Conservation (phyloP, 352 stramenopile genomes). For the Pythium monospermum region DNA sequence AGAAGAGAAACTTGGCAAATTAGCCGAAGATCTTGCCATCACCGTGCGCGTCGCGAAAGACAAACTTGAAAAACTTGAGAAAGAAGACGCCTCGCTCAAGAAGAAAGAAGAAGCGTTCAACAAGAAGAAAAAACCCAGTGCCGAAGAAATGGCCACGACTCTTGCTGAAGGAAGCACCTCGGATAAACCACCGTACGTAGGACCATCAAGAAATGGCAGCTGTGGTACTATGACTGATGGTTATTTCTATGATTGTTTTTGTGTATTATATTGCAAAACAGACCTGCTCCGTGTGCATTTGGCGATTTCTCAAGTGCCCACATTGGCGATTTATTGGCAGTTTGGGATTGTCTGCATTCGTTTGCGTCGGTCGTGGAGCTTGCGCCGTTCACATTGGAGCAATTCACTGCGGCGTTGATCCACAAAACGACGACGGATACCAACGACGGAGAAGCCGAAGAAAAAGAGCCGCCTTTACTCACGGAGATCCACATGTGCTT, state of each 20-base stretch:
- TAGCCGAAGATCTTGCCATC: slow-evolving; percentile 76
- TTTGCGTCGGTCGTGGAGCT: slow-evolving; percentile 66
- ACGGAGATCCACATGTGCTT: slow-evolving; percentile 84
- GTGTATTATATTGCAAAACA: slow-evolving; percentile 11
- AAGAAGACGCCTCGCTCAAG: slow-evolving; percentile 67
- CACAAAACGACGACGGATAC: no score
- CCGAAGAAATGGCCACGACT: slow-evolving; percentile 47
- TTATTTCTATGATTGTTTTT: slow-evolving; percentile 1
- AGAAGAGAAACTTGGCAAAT: slow-evolving; percentile 76
- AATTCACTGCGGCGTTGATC: slow-evolving; percentile 50
- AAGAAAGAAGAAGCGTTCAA: slow-evolving; percentile 81
- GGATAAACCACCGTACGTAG: slow-evolving; percentile 67
- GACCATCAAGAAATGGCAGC: no score
- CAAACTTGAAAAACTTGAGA: slow-evolving; percentile 83
- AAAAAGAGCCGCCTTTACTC: slow-evolving; percentile 42
- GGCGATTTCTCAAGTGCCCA: slow-evolving; percentile 36
- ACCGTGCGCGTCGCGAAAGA: slow-evolving; percentile 74
- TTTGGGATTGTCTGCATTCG: slow-evolving; percentile 79
- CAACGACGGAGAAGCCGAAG: neutral
- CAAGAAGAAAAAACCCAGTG: slow-evolving; percentile 62
- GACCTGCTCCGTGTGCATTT: slow-evolving; percentile 52
- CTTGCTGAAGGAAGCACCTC: slow-evolving; percentile 26
- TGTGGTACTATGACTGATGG: neutral
- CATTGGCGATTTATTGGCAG: slow-evolving; percentile 51
- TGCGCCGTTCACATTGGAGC: slow-evolving; percentile 51